Evolutionary conservation across 306 rosid genomes (phyloP).

Genomic region (Dalbergia cochinchinensis): DNA sequence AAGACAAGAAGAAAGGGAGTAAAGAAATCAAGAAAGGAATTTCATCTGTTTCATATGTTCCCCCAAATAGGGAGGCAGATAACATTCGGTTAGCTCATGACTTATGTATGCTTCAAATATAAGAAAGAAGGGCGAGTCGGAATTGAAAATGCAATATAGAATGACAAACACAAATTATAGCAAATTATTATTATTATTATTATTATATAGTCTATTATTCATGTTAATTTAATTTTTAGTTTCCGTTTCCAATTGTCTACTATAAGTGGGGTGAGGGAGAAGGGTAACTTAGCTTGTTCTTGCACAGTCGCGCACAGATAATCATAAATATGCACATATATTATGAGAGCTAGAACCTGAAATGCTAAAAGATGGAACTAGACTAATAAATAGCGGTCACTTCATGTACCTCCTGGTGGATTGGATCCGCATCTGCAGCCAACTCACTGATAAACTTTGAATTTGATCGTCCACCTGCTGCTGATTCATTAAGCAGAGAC

Average conservation of each 20-base stretch:
- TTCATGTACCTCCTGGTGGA: constrained; percentile 1
- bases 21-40: not conserved
- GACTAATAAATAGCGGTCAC: not conserved
- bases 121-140: not conserved
- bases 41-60: not conserved
- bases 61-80: not conserved
- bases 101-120: not conserved
- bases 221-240: not conserved
- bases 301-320: too few species aligned
- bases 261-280: not conserved
- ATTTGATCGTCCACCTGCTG: constrained; percentile 53
- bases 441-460: constrained; percentile 42
- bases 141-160: not conserved
- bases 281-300: too few species aligned
- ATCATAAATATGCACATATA: too few species aligned
- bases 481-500: constrained; percentile 29
- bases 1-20: not conserved
- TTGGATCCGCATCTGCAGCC: constrained; percentile 39
- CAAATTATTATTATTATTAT: too few species aligned
- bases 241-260: not conserved
- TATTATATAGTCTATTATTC: not conserved
- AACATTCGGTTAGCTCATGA: constrained; percentile 7
- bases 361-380: not conserved
- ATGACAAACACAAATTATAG: not conserved
- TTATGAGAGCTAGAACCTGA: not conserved